Evolutionary conservation across 139 green algal species (phyloP).

Genomic region (Chlorella vulgaris): DNA sequence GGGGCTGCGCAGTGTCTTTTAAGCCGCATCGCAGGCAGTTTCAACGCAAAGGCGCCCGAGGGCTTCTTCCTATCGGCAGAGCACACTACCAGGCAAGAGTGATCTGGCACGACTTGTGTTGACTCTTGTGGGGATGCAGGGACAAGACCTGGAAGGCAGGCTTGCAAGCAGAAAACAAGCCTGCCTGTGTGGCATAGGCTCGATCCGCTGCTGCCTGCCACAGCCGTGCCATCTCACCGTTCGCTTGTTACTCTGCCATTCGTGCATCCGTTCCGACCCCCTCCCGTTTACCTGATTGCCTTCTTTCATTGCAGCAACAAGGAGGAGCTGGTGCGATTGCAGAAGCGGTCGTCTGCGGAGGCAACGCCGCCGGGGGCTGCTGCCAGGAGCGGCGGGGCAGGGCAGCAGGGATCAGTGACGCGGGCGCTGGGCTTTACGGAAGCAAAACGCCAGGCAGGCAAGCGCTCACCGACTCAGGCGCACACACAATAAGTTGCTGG

Average conservation of each 20-base stretch:
- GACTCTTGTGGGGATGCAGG: too few relatives aligned
- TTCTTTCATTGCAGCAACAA: constrained; percentile 10
- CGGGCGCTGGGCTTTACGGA: constrained; percentile 19
- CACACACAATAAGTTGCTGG: too few relatives aligned
- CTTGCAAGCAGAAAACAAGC: too few relatives aligned
- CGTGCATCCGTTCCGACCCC: too few relatives aligned
- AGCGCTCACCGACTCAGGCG: too few relatives aligned
- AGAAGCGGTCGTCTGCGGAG: not conserved
- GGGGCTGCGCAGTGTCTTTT: constrained; percentile 29
- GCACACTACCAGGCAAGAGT: constrained; percentile 8
- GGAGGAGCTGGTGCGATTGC: constrained; percentile 13
- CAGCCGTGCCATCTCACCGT: too few relatives aligned
- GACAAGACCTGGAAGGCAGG: too few relatives aligned
- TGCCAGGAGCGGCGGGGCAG: not conserved
- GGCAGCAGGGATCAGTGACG: not conserved
- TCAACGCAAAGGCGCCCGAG: constrained; percentile 27
- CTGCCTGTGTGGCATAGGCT: too few relatives aligned
- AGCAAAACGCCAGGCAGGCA: constrained; percentile 19
- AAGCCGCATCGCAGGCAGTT: constrained; percentile 15
- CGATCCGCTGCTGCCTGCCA: too few relatives aligned
- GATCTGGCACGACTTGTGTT: too few relatives aligned
- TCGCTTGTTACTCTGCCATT: too few relatives aligned
- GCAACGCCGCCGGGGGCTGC: not conserved
- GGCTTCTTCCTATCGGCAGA: constrained; percentile 26
- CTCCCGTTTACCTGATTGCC: too few relatives aligned